Percentiles rank a stretch among this genome's conserved stretches.
Evolutionary conservation across 176 grass and related monocot genomes (phyloP).

Genomic region (Themeda triandra): DNA sequence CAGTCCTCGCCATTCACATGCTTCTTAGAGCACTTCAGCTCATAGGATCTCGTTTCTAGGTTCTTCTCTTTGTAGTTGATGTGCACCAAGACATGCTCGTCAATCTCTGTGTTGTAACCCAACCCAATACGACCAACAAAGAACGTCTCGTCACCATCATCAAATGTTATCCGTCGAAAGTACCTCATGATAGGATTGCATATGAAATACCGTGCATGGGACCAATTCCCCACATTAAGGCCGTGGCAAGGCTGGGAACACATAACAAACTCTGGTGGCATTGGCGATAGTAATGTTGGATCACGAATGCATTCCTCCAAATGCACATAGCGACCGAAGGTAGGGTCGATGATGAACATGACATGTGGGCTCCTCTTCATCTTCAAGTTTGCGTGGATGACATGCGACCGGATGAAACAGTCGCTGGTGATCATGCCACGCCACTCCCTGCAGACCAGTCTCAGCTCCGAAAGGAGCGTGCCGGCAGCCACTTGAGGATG

Average conservation of each 20-base stretch:
- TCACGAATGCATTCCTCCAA: not conserved
- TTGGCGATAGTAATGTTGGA: not conserved
- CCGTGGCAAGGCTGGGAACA: not conserved
- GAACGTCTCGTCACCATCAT: not conserved
- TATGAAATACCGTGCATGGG: not conserved
- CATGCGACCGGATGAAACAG: slow-evolving; percentile 6
- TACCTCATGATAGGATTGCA: slow-evolving; percentile 17
- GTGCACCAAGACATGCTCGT: slow-evolving; percentile 6
- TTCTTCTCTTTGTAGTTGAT: slow-evolving; percentile 27
- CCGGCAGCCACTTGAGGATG: slow-evolving; percentile 31
- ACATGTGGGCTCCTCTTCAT: slow-evolving; percentile 8
- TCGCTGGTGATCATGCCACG: not conserved
- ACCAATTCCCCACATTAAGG: not conserved
- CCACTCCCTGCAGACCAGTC: slow-evolving; percentile 20
- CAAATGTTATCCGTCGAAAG: not conserved
- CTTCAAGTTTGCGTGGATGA: slow-evolving; percentile 14
- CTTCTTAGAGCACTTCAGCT: not conserved
- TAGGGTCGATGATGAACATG: not conserved
- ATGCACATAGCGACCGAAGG: not conserved
- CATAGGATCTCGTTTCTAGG: not conserved
- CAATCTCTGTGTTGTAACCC: slow-evolving; percentile 6
- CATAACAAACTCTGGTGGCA: not conserved
- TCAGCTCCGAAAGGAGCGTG: slow-evolving; percentile 8
- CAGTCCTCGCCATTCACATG: not conserved
- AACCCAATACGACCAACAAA: slow-evolving; percentile 12